Evolutionary conservation across 768 basidiomycete genomes (phyloP).

Genomic region (Russula dissimulans): DNA sequence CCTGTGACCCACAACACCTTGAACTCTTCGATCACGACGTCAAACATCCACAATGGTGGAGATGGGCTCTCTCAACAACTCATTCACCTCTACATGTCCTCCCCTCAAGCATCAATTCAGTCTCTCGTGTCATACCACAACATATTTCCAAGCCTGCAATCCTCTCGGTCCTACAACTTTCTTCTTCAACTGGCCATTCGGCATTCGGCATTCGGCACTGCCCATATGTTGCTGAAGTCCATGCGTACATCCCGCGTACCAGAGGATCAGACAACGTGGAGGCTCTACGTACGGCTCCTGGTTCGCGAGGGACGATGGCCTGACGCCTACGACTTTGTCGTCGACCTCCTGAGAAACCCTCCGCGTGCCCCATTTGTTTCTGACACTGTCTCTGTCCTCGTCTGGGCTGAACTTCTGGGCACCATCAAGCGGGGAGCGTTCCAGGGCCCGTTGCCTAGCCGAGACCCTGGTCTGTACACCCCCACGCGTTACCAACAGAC

Average conservation of each 20-base stretch:
- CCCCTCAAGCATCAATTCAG: slow-evolving; percentile 25
- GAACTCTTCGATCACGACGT: neutral
- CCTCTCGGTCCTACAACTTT: slow-evolving; percentile 36
- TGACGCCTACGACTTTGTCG: slow-evolving; percentile 38
- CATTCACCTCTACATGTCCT: slow-evolving; percentile 13
- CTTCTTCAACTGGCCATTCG: slow-evolving; percentile 43
- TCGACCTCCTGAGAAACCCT: neutral
- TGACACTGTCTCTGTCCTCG: slow-evolving; percentile 29
- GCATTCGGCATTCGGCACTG: slow-evolving; percentile 39
- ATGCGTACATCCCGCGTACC: slow-evolving; percentile 39
- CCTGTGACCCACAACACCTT: neutral
- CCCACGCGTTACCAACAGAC: slow-evolving; percentile 8
- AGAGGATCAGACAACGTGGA: slow-evolving; percentile 45
- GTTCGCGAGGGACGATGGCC: slow-evolving; percentile 49
- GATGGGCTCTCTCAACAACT: neutral
- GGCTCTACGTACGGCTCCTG: slow-evolving; percentile 47
- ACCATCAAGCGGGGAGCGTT: slow-evolving; percentile 32
- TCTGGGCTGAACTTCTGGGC: slow-evolving; percentile 59
- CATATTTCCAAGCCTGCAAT: slow-evolving; percentile 26
- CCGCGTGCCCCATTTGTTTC: slow-evolving; percentile 1
- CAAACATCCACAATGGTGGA: neutral
- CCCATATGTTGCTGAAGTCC: slow-evolving; percentile 34
- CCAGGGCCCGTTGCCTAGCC: slow-evolving; percentile 16
- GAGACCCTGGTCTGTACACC: slow-evolving; percentile 12
- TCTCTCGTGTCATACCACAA: slow-evolving; percentile 45